Percentiles rank a stretch among this genome's conserved stretches.
Evolutionary conservation across 129 eudicot species (phyloP).

Genomic region (Glebionis coronaria): DNA sequence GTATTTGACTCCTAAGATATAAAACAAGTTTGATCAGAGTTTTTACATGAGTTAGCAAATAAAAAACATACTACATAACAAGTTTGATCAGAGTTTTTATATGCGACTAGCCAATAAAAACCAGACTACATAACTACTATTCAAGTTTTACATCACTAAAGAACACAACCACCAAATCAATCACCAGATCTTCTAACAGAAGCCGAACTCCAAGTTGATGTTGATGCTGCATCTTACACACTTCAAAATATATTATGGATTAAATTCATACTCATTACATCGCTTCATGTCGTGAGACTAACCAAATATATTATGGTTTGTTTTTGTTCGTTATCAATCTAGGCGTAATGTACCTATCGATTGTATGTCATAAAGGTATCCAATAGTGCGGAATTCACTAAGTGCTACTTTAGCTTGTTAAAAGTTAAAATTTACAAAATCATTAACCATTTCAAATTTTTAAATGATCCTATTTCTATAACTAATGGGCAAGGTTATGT

Average conservation of each 20-base stretch:
- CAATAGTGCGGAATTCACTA: constrained; percentile 76
- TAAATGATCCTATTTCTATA: no score
- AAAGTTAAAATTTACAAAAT: background rate
- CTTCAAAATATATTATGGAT: constrained; percentile 17
- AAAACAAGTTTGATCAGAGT: no score
- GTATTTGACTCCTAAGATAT: no score
- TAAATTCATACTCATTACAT: constrained; percentile 7
- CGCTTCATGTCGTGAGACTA: background rate
- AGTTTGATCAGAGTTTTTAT: no score
- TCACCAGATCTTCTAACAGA: constrained; percentile 16
- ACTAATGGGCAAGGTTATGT: background rate
- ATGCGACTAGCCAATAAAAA: no score
- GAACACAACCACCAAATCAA: constrained; percentile 8
- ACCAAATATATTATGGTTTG: constrained; percentile 31
- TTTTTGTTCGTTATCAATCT: constrained; percentile 62
- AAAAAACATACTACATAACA: no score
- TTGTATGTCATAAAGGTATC: constrained; percentile 80
- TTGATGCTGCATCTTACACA: constrained; percentile 31
- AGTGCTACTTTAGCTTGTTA: constrained; percentile 81
- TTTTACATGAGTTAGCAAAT: no score
- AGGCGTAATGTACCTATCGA: constrained; percentile 87
- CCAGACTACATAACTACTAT: no score
- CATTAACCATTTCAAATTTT: background rate
- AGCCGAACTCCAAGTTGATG: constrained; percentile 20
- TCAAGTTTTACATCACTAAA: constrained; percentile 6